phyloP scores from a whole-genome alignment of 2,329 filamentous ascomycete genomes.

The Aureobasidium melanogenum region DNA sequence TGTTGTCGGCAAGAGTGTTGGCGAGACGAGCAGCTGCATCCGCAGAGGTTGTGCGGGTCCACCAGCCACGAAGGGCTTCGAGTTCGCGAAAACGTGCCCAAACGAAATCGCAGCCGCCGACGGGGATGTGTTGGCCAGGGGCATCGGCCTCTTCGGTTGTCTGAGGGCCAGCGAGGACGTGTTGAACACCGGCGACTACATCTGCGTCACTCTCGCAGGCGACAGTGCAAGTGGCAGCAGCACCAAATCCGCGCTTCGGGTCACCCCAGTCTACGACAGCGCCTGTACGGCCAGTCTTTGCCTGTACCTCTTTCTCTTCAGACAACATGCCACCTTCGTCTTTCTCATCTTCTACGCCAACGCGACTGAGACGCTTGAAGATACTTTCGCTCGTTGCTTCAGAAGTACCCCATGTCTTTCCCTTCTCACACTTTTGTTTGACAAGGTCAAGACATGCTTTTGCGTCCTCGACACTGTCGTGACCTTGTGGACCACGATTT shows the following conservation, averaged over 20 bases:
- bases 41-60: constrained; percentile 40
- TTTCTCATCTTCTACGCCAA: constrained; percentile 9
- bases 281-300: constrained; percentile 45
- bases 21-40: constrained; percentile 28
- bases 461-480: constrained; percentile 90
- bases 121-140: constrained; percentile 31
- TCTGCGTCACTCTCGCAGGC: constrained; percentile 49
- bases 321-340: constrained; percentile 31
- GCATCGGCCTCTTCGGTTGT: neutral
- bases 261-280: constrained; percentile 88
- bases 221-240: constrained; percentile 46
- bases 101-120: constrained; percentile 50
- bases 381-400: constrained; percentile 78
- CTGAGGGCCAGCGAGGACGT: constrained; percentile 37
- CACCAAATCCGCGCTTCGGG: constrained; percentile 53
- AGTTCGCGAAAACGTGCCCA: constrained; percentile 56
- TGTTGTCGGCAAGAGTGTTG: constrained; percentile 2
- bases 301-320: constrained; percentile 32
- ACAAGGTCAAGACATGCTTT: constrained; percentile 84
- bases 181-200: constrained; percentile 48
- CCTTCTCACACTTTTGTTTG: constrained; percentile 92
- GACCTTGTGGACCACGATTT: constrained; percentile 62
- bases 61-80: constrained; percentile 53
- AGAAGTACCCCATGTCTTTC: constrained; percentile 72
- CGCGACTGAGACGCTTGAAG: constrained; percentile 63